Percentiles rank a stretch among this genome's conserved stretches.
phyloP scores from a whole-genome alignment of 352 stramenopile genomes.

The Elongisporangium prolatum region DNA sequence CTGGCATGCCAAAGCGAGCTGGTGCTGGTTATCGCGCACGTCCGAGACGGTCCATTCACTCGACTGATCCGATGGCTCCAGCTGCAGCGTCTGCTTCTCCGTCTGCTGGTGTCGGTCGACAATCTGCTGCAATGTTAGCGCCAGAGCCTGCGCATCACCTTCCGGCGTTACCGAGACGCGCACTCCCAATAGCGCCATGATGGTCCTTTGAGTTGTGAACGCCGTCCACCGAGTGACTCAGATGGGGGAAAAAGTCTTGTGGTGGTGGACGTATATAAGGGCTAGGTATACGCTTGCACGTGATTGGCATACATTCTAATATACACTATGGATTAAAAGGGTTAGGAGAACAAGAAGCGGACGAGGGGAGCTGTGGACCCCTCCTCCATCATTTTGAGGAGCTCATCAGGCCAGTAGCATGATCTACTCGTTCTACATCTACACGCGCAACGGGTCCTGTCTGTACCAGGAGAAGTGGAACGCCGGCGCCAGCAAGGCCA shows the following conservation, averaged over 20 bases:
- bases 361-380: not conserved
- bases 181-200: not conserved
- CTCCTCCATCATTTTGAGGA: not conserved
- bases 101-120: constrained; percentile 1
- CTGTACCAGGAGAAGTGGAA: constrained; percentile 92
- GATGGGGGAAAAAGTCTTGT: not conserved
- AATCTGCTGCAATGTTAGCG: not conserved
- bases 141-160: not conserved
- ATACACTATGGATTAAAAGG: not conserved
- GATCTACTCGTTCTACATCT: constrained; percentile 94
- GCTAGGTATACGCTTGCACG: not conserved
- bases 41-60: constrained; percentile 19
- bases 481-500: constrained; percentile 36
- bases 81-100: constrained; percentile 19
- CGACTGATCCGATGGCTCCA: constrained; percentile 7
- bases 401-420: constrained; percentile 19
- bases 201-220: not conserved
- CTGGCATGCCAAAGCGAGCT: constrained; percentile 47
- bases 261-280: not conserved
- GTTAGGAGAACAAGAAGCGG: not conserved
- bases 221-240: not conserved
- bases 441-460: constrained; percentile 84
- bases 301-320: not conserved
- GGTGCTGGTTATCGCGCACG: constrained; percentile 29
- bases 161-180: not conserved